A percentile compares a stretch with the other conserved stretches of the same genome.
phyloP scores from a whole-genome alignment of 148 eudicot species.

The Persicaria maculosa region DNA sequence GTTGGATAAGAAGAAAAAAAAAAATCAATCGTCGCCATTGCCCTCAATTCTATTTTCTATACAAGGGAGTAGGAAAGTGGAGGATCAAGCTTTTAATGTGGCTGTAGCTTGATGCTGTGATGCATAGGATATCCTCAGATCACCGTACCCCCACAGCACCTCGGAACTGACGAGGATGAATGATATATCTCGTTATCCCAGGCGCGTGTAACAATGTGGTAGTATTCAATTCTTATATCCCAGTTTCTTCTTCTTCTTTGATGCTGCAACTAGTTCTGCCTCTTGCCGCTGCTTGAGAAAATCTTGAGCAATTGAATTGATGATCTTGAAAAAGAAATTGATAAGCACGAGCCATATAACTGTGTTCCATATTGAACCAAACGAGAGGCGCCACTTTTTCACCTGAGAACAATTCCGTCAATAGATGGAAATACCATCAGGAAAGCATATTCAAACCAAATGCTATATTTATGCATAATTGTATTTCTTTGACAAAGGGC shows the following conservation, averaged over 20 bases:
- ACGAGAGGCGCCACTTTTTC: constrained; percentile 59
- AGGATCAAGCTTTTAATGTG: neutral
- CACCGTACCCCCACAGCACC: neutral
- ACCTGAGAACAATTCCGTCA: constrained; percentile 28
- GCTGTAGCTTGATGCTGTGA: neutral
- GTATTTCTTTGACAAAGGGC: neutral
- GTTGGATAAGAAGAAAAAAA: neutral
- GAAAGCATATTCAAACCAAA: neutral
- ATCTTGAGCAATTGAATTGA: constrained; percentile 63
- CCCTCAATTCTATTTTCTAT: constrained; percentile 10
- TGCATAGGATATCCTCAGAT: neutral
- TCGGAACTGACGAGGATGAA: neutral
- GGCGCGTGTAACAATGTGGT: neutral
- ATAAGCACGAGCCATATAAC: constrained; percentile 73
- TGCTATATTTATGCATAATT: neutral
- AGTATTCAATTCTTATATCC: constrained; percentile 17
- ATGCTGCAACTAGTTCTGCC: constrained; percentile 32
- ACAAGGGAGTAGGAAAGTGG: neutral
- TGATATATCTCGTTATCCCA: neutral
- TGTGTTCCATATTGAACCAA: constrained; percentile 63
- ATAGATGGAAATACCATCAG: neutral
- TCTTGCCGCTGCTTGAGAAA: constrained; percentile 64
- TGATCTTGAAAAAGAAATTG: constrained; percentile 60
- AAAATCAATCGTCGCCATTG: neutral
- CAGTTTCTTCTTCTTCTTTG: constrained; percentile 32